Evolutionary conservation across 306 rosid genomes (phyloP).

Genomic region (Trifolium pratense): DNA sequence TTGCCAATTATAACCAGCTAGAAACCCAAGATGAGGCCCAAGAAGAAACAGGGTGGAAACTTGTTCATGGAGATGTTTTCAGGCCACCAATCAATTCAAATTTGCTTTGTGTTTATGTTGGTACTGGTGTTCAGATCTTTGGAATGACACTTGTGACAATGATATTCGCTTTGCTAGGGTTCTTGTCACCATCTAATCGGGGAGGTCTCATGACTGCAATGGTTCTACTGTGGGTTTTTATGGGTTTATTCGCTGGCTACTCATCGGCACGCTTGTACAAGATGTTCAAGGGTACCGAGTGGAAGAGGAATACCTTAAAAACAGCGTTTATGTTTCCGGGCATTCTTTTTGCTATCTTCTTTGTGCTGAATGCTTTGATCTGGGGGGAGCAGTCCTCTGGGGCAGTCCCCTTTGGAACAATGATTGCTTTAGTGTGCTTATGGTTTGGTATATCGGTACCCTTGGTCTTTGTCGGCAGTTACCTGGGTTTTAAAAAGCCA

Average conservation of each 20-base stretch:
- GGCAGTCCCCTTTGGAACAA: slow-evolving; percentile 97
- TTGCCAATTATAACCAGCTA: slow-evolving; percentile 96
- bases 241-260: slow-evolving; percentile 98
- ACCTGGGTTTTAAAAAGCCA: slow-evolving; percentile 93
- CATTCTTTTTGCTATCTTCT: slow-evolving; percentile 84
- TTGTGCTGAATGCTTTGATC: slow-evolving; percentile 89
- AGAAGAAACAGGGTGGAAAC: slow-evolving; percentile 99
- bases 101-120: slow-evolving; percentile 93
- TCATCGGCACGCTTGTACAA: slow-evolving; percentile 97
- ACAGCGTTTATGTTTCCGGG: slow-evolving; percentile 99
- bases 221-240: slow-evolving; percentile 99
- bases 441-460: slow-evolving; percentile 99
- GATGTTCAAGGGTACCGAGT: slow-evolving; percentile 97
- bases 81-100: slow-evolving; percentile 89
- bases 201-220: slow-evolving; percentile 99
- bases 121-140: slow-evolving; percentile 96
- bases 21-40: slow-evolving; percentile 99
- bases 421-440: slow-evolving; percentile 92
- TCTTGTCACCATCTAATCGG: slow-evolving; percentile 97
- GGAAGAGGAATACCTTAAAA: slow-evolving; percentile 96
- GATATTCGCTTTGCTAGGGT: slow-evolving; percentile 97
- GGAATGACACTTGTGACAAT: slow-evolving; percentile 98
- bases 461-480: slow-evolving; percentile 95
- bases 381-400: slow-evolving; percentile 99
- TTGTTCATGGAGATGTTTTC: slow-evolving; percentile 95